Conservation (phyloP, 2,329 filamentous ascomycete species). For the Fusarium sp. region DNA sequence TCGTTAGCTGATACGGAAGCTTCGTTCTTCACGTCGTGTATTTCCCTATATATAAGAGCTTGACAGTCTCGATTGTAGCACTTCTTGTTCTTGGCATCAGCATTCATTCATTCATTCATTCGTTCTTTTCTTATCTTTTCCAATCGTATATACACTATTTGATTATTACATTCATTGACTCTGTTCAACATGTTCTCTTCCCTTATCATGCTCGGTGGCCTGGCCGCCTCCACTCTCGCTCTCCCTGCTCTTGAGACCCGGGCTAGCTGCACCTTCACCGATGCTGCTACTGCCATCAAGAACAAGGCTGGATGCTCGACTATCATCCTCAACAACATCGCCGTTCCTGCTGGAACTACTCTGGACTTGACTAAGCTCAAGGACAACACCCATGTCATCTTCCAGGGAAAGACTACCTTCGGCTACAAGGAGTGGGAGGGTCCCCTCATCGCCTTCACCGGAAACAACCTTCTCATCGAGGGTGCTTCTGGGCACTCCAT, state of each 20-base stretch:
- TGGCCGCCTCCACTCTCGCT: constrained; percentile 48
- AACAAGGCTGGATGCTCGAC: constrained; percentile 67
- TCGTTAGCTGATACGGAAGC: neutral
- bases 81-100: neutral
- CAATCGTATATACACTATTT: constrained; percentile 3
- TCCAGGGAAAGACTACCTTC: constrained; percentile 77
- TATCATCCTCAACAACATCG: constrained; percentile 67
- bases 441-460: constrained; percentile 73
- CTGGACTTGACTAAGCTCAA: constrained; percentile 70
- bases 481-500: constrained; percentile 65
- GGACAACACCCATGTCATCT: constrained; percentile 68
- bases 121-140: neutral
- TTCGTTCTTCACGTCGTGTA: neutral
- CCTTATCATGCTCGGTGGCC: constrained; percentile 48
- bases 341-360: constrained; percentile 70
- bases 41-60: constrained; percentile 6
- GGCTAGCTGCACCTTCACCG: constrained; percentile 68
- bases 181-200: constrained; percentile 33
- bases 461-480: constrained; percentile 67
- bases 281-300: constrained; percentile 62
- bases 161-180: constrained; percentile 5
- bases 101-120: constrained; percentile 13
- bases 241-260: constrained; percentile 43
- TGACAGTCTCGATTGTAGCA: neutral
- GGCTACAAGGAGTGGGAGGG: constrained; percentile 76